Conservation (phyloP, 805 yeast genomes). For the Metschnikowia lochheadii region DNA sequence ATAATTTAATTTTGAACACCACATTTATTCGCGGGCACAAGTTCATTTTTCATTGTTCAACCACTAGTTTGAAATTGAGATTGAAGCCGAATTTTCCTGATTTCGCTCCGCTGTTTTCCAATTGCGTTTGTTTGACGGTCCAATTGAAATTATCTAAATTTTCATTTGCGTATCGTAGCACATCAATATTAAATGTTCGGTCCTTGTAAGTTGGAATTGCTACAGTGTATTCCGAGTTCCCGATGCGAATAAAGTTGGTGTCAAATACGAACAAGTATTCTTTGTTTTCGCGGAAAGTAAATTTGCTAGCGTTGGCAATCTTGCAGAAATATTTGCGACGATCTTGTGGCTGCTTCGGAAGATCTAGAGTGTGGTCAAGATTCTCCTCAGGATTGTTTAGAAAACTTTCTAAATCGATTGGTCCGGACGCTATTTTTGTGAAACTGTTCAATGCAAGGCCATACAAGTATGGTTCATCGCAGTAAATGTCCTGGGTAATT, state of each 20-base stretch:
- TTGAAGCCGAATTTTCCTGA: constrained; percentile 35
- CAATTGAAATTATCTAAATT: constrained; percentile 44
- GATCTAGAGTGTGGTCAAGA: constrained; percentile 29
- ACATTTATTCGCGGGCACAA: background rate
- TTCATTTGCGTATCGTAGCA: constrained; percentile 41
- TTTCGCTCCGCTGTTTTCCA: constrained; percentile 25
- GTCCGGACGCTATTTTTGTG: constrained; percentile 38
- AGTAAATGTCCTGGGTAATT: constrained; percentile 57
- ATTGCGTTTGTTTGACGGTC: constrained; percentile 31
- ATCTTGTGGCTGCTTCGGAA: constrained; percentile 18
- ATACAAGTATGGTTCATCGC: constrained; percentile 58
- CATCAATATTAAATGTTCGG: constrained; percentile 45
- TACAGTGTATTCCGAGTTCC: constrained; percentile 47
- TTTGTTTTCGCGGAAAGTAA: constrained; percentile 34
- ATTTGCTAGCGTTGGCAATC: constrained; percentile 33
- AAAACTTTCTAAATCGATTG: constrained; percentile 8
- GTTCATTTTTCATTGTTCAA: constrained; percentile 20
- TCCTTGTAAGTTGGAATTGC: constrained; percentile 44
- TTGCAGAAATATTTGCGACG: constrained; percentile 46
- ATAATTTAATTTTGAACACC: background rate
- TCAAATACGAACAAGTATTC: constrained; percentile 50
- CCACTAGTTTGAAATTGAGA: constrained; percentile 34
- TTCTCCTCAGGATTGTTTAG: constrained; percentile 16
- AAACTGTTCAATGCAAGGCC: constrained; percentile 59
- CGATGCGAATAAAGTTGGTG: constrained; percentile 50